Conservation (phyloP, 768 basidiomycete species). For the Lentinus brumalis region DNA sequence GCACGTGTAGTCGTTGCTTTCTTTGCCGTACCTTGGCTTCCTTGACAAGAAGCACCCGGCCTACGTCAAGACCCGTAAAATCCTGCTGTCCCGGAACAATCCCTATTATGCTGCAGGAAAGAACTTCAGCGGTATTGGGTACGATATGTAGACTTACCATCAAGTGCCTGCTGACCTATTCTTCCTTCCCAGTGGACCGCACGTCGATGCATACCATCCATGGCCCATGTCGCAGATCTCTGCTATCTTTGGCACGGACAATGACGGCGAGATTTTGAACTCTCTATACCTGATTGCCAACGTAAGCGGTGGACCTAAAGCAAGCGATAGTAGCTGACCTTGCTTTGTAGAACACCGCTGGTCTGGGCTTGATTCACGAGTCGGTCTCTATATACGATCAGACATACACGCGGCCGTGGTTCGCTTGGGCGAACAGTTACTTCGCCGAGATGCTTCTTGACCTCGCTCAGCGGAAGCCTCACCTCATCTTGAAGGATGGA, state of each 20-base stretch:
- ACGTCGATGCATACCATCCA: slow-evolving; percentile 71
- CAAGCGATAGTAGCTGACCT: neutral
- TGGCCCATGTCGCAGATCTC: slow-evolving; percentile 87
- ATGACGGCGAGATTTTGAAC: slow-evolving; percentile 66
- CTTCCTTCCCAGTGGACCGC: slow-evolving; percentile 59
- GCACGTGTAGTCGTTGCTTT: slow-evolving; percentile 61
- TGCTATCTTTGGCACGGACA: slow-evolving; percentile 72
- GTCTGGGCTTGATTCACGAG: slow-evolving; percentile 79
- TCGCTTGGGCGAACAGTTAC: slow-evolving; percentile 84
- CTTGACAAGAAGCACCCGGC: slow-evolving; percentile 57
- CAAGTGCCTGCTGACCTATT: neutral
- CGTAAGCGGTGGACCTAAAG: slow-evolving; percentile 43
- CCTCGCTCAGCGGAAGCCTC: slow-evolving; percentile 71
- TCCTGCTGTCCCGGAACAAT: slow-evolving; percentile 62
- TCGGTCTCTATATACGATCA: slow-evolving; percentile 63
- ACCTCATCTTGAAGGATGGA: slow-evolving; percentile 58
- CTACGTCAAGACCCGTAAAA: slow-evolving; percentile 65
- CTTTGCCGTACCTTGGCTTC: slow-evolving; percentile 80
- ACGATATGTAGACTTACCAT: slow-evolving; percentile 23
- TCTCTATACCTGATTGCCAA: slow-evolving; percentile 68
- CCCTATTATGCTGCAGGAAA: slow-evolving; percentile 70
- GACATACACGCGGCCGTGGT: slow-evolving; percentile 72
- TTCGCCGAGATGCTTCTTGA: slow-evolving; percentile 84
- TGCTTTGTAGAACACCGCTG: slow-evolving; percentile 60
- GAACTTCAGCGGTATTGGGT: slow-evolving; percentile 73